phyloP scores from a whole-genome alignment of 495 filamentous ascomycete species.

The Lichina pygmaea region DNA sequence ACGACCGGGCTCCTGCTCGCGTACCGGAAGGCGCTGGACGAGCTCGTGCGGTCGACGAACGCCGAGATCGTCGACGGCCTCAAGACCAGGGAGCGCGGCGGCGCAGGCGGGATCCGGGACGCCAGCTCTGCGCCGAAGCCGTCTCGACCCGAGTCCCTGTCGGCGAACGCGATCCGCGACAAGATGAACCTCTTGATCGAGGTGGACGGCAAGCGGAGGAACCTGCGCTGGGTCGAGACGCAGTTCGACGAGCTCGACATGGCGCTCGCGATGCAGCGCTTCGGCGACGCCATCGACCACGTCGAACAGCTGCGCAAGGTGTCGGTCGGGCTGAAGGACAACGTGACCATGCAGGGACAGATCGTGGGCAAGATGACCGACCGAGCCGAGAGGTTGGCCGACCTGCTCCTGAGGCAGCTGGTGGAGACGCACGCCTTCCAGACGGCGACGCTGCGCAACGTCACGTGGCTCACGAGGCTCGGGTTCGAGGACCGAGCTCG shows the following conservation, averaged over 20 bases:
- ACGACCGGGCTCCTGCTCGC: conserved; percentile 60
- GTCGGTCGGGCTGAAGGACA: conserved; percentile 54
- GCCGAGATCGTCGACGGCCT: conserved; percentile 52
- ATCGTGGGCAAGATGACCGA: conserved; percentile 76
- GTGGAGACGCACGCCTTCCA: conserved; percentile 44
- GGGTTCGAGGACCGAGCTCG: conserved; percentile 76
- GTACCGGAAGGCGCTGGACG: conserved; percentile 77
- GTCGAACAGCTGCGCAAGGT: conserved; percentile 65
- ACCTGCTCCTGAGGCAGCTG: conserved; percentile 43
- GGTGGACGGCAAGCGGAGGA: conserved; percentile 88
- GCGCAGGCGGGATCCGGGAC: conserved; percentile 37
- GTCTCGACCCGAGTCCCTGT: conserved; percentile 36
- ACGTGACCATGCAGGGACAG: conserved; percentile 61
- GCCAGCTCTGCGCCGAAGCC: conserved; percentile 44
- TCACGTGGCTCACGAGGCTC: conserved; percentile 57
- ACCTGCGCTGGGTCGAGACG: conserved; percentile 77
- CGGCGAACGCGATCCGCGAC: conserved; percentile 32
- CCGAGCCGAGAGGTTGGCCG: conserved; percentile 52
- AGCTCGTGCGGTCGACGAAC: conserved; percentile 54
- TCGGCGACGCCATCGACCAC: conserved; percentile 55
- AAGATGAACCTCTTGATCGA: conserved; percentile 56
- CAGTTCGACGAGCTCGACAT: conserved; percentile 95
- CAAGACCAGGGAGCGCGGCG: not conserved
- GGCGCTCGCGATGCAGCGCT: conserved; percentile 71
- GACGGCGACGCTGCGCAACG: conserved; percentile 42